Base-by-base conservation (phyloP, 768 basidiomycete genomes). In the Russula virescens region DNA sequence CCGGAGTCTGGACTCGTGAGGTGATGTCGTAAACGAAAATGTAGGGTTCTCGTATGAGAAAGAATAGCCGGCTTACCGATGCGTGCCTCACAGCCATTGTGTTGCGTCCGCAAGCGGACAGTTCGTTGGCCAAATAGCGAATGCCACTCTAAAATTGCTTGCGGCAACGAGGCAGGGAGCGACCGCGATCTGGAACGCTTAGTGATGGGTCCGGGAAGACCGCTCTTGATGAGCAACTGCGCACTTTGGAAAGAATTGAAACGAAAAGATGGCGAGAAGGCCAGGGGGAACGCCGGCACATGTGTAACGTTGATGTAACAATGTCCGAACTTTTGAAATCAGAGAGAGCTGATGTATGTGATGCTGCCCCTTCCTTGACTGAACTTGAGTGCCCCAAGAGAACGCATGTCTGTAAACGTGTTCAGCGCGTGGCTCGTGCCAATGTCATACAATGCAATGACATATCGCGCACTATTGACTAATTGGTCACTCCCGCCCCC, bases 21-120 rank as follows among this genome's bases (percentile, higher is more conserved):
- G 42, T 6, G 58, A 56, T 67, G 46, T 57, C 60, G 64, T 65
- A 67, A 67, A 53, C 18, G 51, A 61, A 60, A 56, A 57, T 58
- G 58, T 48, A 56, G 52, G 55, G 63, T 48, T 42, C 47, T n/a
- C 42, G 40, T 21, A 46, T 14, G 28, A 38, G 23, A 14, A 31
- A 55, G 58, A 55, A 47, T 49, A 58, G 56, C 64, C 59, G 64
- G 48, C 8, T 55, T 50, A 7, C 56, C 55, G 63, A 54, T 47
- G 54, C 56, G 60, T 60, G 58, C 57, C 47, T 63, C 62, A 48
- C 31, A 54, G 58, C 58, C 46, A 34, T 58, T 54, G 51, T 26
- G 18, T 58, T 47, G 50, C 19, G 19, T 18, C 18, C 18, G 14
- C 38, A 59, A 53, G 46, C 46, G 52, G 25, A 19, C 35, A 56